phyloP scores from a whole-genome alignment of 768 basidiomycete genomes.

The Kwoniella dejecticola region DNA sequence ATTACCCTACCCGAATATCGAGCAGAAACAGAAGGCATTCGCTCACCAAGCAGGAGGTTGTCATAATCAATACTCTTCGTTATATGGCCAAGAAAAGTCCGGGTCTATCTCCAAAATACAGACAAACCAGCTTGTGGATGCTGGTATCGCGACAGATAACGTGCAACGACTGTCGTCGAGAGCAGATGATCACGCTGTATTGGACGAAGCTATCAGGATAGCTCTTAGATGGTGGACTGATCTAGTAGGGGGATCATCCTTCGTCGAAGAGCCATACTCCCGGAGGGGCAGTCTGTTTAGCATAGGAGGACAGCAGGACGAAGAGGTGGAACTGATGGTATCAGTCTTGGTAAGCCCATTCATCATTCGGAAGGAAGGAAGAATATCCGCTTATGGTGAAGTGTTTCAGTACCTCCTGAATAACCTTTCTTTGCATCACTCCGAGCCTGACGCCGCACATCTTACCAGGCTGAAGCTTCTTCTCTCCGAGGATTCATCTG shows the following conservation, averaged over 20 bases:
- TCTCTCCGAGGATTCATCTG: conserved; percentile 76
- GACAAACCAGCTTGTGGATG: conserved; percentile 5
- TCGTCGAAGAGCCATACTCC: conserved; percentile 12
- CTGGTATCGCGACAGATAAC: neutral
- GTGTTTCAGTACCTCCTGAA: conserved; percentile 46
- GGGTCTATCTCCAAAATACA: conserved; percentile 6
- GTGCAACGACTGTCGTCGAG: conserved; percentile 3
- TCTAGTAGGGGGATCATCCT: conserved; percentile 16
- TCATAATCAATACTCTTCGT: conserved; percentile 5
- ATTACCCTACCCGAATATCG: conserved; percentile 15
- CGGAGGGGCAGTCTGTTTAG: conserved; percentile 32
- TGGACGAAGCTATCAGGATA: conserved; percentile 22
- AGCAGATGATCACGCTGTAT: conserved; percentile 14
- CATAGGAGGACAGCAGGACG: conserved; percentile 33
- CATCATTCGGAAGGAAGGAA: neutral
- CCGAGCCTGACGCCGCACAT: conserved; percentile 33
- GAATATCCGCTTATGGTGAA: no score
- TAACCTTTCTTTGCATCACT: conserved; percentile 36
- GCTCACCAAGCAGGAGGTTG: conserved; percentile 12
- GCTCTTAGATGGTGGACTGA: conserved; percentile 46
- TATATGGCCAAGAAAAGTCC: conserved; percentile 11
- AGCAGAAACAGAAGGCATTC: conserved; percentile 19
- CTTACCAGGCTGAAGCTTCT: conserved; percentile 69
- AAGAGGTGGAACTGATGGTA: conserved; percentile 43
- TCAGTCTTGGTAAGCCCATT: conserved; percentile 41